A percentile compares a stretch with the other conserved stretches of the same genome.
Conservation (phyloP, 139 green algal species). For the Tetradesmus obliquus region DNA sequence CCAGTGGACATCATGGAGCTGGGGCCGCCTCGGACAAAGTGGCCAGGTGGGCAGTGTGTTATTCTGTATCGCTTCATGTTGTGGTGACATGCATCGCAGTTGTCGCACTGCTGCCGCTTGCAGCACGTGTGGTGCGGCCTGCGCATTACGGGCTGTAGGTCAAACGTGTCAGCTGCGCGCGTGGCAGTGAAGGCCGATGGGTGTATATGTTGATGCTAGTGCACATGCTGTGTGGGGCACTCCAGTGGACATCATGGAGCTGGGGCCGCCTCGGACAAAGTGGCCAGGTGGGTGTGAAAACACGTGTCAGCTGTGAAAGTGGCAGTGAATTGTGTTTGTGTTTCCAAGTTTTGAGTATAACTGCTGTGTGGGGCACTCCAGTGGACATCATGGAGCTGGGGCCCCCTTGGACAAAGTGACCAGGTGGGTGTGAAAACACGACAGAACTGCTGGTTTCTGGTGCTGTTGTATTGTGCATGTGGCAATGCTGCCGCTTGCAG, state of each 20-base stretch:
- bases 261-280: constrained; percentile 32
- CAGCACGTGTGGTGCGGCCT: too few relatives aligned
- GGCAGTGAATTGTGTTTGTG: too few relatives aligned
- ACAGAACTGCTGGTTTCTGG: too few relatives aligned
- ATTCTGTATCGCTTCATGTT: neutral
- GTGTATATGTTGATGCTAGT: neutral
- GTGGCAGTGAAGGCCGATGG: neutral
- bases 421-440: neutral
- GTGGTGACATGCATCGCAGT: neutral
- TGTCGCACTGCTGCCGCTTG: too few relatives aligned
- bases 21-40: constrained; percentile 29
- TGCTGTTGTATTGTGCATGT: neutral
- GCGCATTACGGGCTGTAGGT: too few relatives aligned
- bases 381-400: neutral
- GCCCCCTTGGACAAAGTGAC: constrained; percentile 32
- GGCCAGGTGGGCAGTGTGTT: constrained; percentile 12
- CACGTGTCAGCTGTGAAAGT: too few relatives aligned
- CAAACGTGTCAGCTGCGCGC: neutral
- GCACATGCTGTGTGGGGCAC: neutral
- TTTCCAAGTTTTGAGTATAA: too few relatives aligned
- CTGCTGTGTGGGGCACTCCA: neutral
- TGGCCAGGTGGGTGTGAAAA: neutral
- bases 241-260: neutral
- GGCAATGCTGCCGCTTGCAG: too few relatives aligned
- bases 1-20: neutral